Percentiles rank a stretch among this genome's conserved stretches.
These are phyloP conservation scores for Plenodomus biglobosus DNA, from an alignment of 2,329 filamentous ascomycete genomes.

Conservation along the genomic window DNA sequence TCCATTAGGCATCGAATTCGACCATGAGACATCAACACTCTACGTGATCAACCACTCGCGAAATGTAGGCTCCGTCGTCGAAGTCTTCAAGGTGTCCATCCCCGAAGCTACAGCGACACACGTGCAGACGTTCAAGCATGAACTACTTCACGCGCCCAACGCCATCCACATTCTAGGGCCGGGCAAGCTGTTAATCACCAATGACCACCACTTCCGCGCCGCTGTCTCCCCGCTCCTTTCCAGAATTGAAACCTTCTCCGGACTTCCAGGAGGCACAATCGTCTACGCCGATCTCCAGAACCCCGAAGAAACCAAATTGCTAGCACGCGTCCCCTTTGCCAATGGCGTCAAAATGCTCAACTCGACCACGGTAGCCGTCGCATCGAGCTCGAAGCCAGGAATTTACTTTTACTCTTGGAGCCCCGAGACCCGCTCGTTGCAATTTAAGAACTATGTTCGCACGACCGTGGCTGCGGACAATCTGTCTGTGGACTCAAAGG, in stretches of 20 bases:
- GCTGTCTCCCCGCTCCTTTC: constrained; percentile 28
- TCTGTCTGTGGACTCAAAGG: constrained; percentile 41
- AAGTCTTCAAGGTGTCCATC: constrained; percentile 39
- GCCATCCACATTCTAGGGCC: constrained; percentile 39
- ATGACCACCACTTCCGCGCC: constrained; percentile 46
- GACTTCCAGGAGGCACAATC: constrained; percentile 41
- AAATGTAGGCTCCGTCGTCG: constrained; percentile 26
- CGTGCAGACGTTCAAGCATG: constrained; percentile 36
- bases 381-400: constrained; percentile 38
- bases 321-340: constrained; percentile 44
- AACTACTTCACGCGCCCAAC: constrained; percentile 44
- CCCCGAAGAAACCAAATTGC: constrained; percentile 13
- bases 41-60: constrained; percentile 47
- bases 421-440: constrained; percentile 10
- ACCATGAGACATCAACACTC: constrained; percentile 38
- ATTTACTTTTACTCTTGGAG: constrained; percentile 41
- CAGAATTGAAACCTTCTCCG: constrained; percentile 45
- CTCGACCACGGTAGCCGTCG: constrained; percentile 42
- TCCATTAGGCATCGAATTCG: constrained; percentile 47
- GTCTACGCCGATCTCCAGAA: constrained; percentile 36
- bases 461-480: constrained; percentile 46
- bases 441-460: constrained; percentile 12
- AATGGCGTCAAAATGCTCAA: constrained; percentile 48
- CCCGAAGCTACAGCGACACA: constrained; percentile 28
- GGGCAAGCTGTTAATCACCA: constrained; percentile 44